Evolutionary conservation across 495 filamentous ascomycete species (phyloP).

Genomic region (Aspergillus cristatus): DNA sequence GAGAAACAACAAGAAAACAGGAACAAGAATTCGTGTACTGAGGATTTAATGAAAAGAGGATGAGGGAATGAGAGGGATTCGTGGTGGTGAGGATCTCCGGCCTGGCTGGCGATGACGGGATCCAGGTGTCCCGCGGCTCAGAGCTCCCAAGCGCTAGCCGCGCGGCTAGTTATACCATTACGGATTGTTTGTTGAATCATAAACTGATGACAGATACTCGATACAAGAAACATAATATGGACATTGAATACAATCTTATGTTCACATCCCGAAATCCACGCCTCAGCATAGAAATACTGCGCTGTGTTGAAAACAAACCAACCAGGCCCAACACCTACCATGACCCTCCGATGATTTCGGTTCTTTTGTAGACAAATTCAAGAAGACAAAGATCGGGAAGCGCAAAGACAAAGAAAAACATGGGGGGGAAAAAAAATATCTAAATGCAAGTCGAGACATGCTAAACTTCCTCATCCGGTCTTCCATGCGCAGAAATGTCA

Average conservation of each 20-base stretch:
- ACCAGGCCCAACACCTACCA: conserved; percentile 32
- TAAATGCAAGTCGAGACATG: conserved; percentile 34
- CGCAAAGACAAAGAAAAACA: conserved; percentile 30
- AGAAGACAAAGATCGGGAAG: conserved; percentile 17
- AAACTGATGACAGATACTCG: no score
- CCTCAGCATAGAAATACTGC: no score
- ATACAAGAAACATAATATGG: conserved; percentile 15
- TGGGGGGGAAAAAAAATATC: conserved; percentile 29
- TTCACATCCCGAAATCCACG: conserved; percentile 22
- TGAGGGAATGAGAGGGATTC: no score
- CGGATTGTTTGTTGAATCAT: not conserved
- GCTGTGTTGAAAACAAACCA: no score
- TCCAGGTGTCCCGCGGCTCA: conserved; percentile 17
- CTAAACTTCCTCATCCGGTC: conserved; percentile 21
- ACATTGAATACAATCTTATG: conserved; percentile 31
- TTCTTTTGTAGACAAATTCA: conserved; percentile 11
- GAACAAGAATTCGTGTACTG: no score
- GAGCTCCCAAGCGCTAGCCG: conserved; percentile 20
- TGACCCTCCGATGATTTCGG: conserved; percentile 39
- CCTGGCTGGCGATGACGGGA: conserved; percentile 15
- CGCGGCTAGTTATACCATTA: conserved; percentile 11
- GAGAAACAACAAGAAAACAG: conserved; percentile 2
- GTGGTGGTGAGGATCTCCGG: not conserved
- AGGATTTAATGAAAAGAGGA: no score
- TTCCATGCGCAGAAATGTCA: conserved; percentile 17